Evolutionary conservation across 164 flowering plant genomes (phyloP), one percentile per base, ranked within the genome.

Genomic region (Echeveria elegans): DNA sequence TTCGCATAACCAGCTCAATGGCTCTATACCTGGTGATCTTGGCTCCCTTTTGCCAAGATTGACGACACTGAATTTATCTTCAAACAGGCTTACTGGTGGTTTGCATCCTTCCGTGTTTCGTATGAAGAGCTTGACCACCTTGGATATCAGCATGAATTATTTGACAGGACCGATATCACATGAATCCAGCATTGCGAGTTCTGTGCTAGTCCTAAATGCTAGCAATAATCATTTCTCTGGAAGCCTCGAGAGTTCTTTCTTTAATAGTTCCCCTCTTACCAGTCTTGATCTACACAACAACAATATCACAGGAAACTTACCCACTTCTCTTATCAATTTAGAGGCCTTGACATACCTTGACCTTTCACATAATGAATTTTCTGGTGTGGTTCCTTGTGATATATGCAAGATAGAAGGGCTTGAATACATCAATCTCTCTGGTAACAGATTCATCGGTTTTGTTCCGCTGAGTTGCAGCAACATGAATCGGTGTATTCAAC

Each of bases 151-250:
- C 81, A 53, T 59, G 47, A 85, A 85, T 70, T 76, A 63, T 66
- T 70, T 85, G 24, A 53, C 83, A 28, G 89, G 89, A 24, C 37
- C 73, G 32, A 69, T 85, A 36, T 63, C 72, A 19, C 71, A 78
- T 34, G 43, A 64, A 31, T 30, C 53, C 31, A 45, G 56, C n/a
- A 50, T 68, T n/a, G 21, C 59, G 30, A 79, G 78, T 69, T 74
- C 82, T 69, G 78, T n/a, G n/a, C n/a, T n/a, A n/a, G n/a, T n/a
- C n/a, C n/a, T n/a, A n/a, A n/a, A n/a, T n/a, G n/a, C n/a, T 31
- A 86, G 90, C 65, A 79, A 82, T 72, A 86, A 86, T 64, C 67
- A 58, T 29, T 72, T 86, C 23, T n/a, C n/a, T n/a, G n/a, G n/a
- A n/a, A n/a, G n/a, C n/a, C n/a, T n/a, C n/a, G n/a, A n/a, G n/a